Conservation (phyloP, 2,329 filamentous ascomycete species). For the Aureobasidium namibiae region DNA sequence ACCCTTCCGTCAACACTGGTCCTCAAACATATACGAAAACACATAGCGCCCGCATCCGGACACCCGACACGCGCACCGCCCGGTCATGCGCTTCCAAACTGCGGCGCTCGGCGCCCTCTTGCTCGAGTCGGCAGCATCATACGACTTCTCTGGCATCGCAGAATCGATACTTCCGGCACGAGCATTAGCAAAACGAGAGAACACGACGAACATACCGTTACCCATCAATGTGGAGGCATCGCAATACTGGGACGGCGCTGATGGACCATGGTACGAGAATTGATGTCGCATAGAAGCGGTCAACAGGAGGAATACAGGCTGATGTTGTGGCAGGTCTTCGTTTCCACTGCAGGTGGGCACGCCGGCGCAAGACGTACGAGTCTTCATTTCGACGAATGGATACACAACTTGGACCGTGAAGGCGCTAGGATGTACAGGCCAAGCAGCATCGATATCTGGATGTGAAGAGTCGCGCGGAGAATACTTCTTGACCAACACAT, state of each 20-base stretch:
- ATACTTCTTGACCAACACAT: constrained; percentile 44
- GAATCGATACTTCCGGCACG: neutral
- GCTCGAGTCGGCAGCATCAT: constrained; percentile 1
- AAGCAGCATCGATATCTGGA: constrained; percentile 19
- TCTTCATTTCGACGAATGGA: constrained; percentile 25
- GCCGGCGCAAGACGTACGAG: constrained; percentile 26
- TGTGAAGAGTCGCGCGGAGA: constrained; percentile 25
- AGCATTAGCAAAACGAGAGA: constrained; percentile 9
- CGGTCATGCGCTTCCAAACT: neutral
- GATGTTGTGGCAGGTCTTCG: constrained; percentile 29
- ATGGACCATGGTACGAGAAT: constrained; percentile 17
- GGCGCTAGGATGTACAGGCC: constrained; percentile 17
- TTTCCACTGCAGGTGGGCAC: constrained; percentile 28
- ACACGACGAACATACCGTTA: constrained; percentile 20
- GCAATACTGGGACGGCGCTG: constrained; percentile 32
- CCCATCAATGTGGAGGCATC: constrained; percentile 27
- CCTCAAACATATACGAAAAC: neutral
- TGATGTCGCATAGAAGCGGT: neutral
- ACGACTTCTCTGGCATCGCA: neutral
- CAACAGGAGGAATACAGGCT: neutral
- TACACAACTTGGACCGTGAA: constrained; percentile 23
- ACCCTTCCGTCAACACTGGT: neutral
- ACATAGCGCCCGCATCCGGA: neutral
- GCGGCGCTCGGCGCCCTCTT: constrained; percentile 7
- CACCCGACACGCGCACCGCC: neutral